phyloP scores from a whole-genome alignment of 805 yeast genomes.

The Yamadazyma phyllophila region DNA sequence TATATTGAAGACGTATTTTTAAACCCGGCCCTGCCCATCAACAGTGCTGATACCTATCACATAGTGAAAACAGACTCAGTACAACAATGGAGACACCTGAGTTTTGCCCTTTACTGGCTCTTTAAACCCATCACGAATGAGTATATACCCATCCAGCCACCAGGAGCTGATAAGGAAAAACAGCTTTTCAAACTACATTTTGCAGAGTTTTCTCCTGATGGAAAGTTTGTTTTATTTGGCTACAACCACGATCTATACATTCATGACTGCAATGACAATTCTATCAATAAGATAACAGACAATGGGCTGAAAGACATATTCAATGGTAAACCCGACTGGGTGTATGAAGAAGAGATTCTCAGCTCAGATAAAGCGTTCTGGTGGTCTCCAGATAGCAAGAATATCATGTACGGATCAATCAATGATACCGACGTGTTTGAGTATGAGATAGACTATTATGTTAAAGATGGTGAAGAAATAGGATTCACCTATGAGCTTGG shows the following conservation, averaged over 20 bases:
- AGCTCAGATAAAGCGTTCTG: slow-evolving; percentile 58
- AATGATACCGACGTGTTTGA: slow-evolving; percentile 60
- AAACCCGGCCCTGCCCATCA: slow-evolving; percentile 41
- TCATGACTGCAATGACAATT: slow-evolving; percentile 28
- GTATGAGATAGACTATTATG: slow-evolving; percentile 52
- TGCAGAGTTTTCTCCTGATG: slow-evolving; percentile 62
- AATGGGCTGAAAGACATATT: slow-evolving; percentile 54
- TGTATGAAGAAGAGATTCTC: slow-evolving; percentile 78
- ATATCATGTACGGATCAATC: slow-evolving; percentile 51
- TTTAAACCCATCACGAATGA: slow-evolving; percentile 24
- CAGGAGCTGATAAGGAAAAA: slow-evolving; percentile 9
- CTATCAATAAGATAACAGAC: slow-evolving; percentile 35
- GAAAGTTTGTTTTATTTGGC: slow-evolving; percentile 55
- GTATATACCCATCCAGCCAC: slow-evolving; percentile 35
- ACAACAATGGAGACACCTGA: slow-evolving; percentile 44
- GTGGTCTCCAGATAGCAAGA: slow-evolving; percentile 69
- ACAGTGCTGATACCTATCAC: slow-evolving; percentile 41
- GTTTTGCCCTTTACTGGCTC: slow-evolving; percentile 38
- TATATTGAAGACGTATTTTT: slow-evolving; percentile 33
- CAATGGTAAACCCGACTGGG: slow-evolving; percentile 81
- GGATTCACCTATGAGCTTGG: slow-evolving; percentile 12
- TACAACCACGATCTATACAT: slow-evolving; percentile 54
- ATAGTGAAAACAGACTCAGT: slow-evolving; percentile 52
- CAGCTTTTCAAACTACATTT: slow-evolving; percentile 39
- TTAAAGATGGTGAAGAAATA: slow-evolving; percentile 23